Base-by-base conservation (phyloP, 2,329 filamentous ascomycete species). In the Trichothecium sympodiale region DNA sequence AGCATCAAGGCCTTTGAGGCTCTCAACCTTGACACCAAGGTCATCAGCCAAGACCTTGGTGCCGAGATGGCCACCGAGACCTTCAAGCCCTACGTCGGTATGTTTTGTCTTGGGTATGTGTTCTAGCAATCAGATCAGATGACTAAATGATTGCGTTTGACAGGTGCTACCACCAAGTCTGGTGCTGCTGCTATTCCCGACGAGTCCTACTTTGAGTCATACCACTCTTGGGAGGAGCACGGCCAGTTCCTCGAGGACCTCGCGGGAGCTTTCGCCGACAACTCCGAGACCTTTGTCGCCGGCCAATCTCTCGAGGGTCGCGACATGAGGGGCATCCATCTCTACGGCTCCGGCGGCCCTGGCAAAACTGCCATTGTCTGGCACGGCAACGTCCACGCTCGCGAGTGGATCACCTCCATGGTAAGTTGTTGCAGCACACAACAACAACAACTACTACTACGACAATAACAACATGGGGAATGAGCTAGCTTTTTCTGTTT, bases 291-390 rank as follows among this genome's bases (percentile, higher is more conserved):
- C 35, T 53, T 69, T 18, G 52, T 53, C 13, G 51, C 58, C 6
- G 68, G 68, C 2, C 50, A 47, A 10, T 67, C 66, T 12, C 58
- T 58, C 27, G 52, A 67, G 39, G 64, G 64, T 1, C 56, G 65
- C 16, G 45, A 53, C 36, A 82, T 86, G 26, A 69, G 72, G 26
- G 81, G 75, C 6, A 49, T 71, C 33, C 67, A 70, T 44, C 59
- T 73, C 37, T 71, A 60, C 55, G 68, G 67, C 9, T 55, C 48
- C 31, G 45, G 49, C 4, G 56, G 57, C 8, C 49, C 56, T 9
- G 49, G 48, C 26, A 67, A 67, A 48, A 62, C 64, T 7, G 65
- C 62, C 9, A 52, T 69, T 18, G 59, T 69, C 32, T 63, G 64
- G 45, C 65, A 72, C 40, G 60, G 63, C 13, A 71, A 65, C 25